Base-by-base conservation (phyloP, 2,329 filamentous ascomycete species). In the Bipolaris victoriae region DNA sequence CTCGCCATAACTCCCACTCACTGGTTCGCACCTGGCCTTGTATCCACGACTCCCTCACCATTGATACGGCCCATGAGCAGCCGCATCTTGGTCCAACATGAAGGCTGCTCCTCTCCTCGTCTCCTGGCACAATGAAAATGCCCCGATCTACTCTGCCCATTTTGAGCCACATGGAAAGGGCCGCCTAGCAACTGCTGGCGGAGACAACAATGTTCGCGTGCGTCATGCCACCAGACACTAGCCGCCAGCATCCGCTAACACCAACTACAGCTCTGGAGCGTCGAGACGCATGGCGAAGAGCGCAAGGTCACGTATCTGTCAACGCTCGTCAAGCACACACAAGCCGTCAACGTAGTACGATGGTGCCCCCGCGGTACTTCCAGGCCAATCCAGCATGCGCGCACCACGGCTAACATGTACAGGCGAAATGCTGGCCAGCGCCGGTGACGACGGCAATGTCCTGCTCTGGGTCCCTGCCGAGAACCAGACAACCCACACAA, bases 41-140 rank as follows among this genome's bases (percentile, higher is more conserved):
- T 4, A n/a, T 24, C 7, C 16, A 22, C 52, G 5, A 22, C 33
- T 7, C 15, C 31, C 6, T 15, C 20, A 22, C 20, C 29, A 22
- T 31, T 13, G 29, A 49, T 15, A 20, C 57, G 58, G 64, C 68
- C 64, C 59, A 55, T 62, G 63, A 68, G 67, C 67, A 68, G 67
- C 67, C 57, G 63, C 63, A 49, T 16, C 52, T 45, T 24, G 55
- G 40, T 52, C 58, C 68, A 69, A 55, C 40, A 99, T 99, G 95
- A 98, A 96, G 86, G 93, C 92, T 75, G 89, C 92, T 73, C 94
- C 95, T 69, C 85, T 99, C 68, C 94, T 98, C 75, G 94, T 99
- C 80, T 92, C 96, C 83, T 99, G 95, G 95, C 96, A 99, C 80
- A 91, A 97, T 78, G 91, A 97, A 75, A 97, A 96, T 80, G 88